Conservation (phyloP, 2,329 filamentous ascomycete species). For the Cercospora sesami region DNA sequence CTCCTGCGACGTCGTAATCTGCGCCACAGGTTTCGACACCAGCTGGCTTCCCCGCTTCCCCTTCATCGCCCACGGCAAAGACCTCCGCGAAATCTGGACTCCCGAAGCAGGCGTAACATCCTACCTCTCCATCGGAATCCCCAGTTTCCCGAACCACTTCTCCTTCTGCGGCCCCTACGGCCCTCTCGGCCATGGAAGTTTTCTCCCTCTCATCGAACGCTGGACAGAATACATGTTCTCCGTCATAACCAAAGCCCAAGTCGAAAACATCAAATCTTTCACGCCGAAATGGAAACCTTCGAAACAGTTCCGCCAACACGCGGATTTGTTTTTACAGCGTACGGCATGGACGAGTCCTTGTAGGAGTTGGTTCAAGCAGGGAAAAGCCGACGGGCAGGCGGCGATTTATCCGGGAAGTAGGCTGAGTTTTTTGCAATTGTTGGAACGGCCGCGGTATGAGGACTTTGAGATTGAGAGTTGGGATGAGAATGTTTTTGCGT, state of each 20-base stretch:
- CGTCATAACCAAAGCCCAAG: constrained; percentile 44
- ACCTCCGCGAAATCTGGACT: constrained; percentile 43
- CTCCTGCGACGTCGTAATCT: constrained; percentile 41
- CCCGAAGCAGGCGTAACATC: constrained; percentile 39
- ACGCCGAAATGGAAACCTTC: constrained; percentile 39
- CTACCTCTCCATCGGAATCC: constrained; percentile 46
- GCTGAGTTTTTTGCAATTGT: constrained; percentile 43
- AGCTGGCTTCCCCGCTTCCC: constrained; percentile 40
- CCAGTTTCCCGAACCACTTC: constrained; percentile 49
- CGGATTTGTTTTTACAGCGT: constrained; percentile 44
- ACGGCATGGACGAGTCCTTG: constrained; percentile 42
- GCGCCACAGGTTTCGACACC: constrained; percentile 43
- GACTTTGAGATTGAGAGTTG: constrained; percentile 47
- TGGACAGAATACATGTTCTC: constrained; percentile 45
- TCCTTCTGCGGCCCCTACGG: constrained; percentile 47
- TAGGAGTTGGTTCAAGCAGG: constrained; percentile 42
- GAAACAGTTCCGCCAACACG: constrained; percentile 43
- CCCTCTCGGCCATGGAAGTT: constrained; percentile 44
- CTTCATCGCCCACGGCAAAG: constrained; percentile 33
- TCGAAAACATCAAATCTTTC: constrained; percentile 46
- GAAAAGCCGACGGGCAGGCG: constrained; percentile 41
- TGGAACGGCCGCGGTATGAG: constrained; percentile 43
- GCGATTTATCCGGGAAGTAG: constrained; percentile 44
- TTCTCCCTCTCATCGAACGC: constrained; percentile 46
- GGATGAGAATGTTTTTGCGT: constrained; percentile 44